These are phyloP conservation scores for Mycosphaerelloides madeirae DNA, from an alignment of 2,329 filamentous ascomycete species.

Conservation along the genomic window DNA sequence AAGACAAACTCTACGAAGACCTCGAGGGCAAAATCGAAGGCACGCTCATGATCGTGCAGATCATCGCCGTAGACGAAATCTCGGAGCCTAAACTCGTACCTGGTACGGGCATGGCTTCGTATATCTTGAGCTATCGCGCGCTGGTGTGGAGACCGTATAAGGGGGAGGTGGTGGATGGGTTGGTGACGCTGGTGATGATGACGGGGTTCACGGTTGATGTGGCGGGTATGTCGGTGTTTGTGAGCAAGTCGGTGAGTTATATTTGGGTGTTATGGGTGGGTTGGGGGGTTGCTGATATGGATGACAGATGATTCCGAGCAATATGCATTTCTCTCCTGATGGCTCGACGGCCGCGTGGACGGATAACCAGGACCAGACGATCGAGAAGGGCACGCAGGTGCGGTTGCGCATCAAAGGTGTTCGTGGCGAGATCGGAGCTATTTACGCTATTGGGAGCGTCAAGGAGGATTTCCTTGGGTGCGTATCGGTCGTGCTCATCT, in stretches of 20 bases:
- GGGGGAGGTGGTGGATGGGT: constrained; percentile 94
- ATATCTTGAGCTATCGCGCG: constrained; percentile 89
- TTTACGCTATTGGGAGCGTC: constrained; percentile 97
- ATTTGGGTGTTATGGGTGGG: no score
- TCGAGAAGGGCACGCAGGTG: constrained; percentile 89
- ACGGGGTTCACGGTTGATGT: constrained; percentile 88
- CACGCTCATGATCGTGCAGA: constrained; percentile 95
- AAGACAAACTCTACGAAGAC: constrained; percentile 81
- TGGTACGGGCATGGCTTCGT: constrained; percentile 86
- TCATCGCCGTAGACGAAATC: constrained; percentile 94
- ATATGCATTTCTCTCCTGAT: constrained; percentile 92
- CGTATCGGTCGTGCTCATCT: constrained; percentile 1
- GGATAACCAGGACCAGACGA: constrained; percentile 87
- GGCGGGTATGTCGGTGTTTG: constrained; percentile 72
- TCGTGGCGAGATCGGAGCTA: constrained; percentile 85
- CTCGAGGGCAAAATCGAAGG: constrained; percentile 94
- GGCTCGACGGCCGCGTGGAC: constrained; percentile 96
- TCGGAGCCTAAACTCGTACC: constrained; percentile 82
- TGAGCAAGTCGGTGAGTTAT: constrained; percentile 72
- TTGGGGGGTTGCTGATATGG: constrained; percentile 5
- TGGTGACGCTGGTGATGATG: constrained; percentile 85
- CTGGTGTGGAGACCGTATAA: constrained; percentile 98
- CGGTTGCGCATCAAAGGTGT: constrained; percentile 93
- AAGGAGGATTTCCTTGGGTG: constrained; percentile 59
- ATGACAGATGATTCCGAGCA: constrained; percentile 76